Conservation (phyloP, 1,139 yeast genomes). For the Yamadazyma diospyri region DNA sequence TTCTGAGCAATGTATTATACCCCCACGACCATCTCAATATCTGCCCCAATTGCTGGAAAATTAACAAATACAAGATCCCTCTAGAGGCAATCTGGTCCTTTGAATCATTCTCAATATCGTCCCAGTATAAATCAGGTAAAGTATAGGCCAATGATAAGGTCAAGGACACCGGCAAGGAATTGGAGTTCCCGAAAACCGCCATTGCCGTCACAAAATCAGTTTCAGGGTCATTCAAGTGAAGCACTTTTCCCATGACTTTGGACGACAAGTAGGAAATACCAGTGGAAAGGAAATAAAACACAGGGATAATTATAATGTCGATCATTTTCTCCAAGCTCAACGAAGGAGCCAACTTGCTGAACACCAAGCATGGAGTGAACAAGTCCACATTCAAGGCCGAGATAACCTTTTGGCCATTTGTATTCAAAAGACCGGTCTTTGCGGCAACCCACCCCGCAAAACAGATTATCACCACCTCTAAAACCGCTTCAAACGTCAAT, state of each 20-base stretch:
- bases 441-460: constrained; percentile 72
- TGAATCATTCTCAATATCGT: constrained; percentile 60
- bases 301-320: constrained; percentile 70
- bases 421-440: constrained; percentile 51
- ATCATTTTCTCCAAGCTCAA: constrained; percentile 62
- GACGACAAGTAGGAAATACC: constrained; percentile 59
- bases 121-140: constrained; percentile 73
- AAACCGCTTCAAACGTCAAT: constrained; percentile 73
- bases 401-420: constrained; percentile 62
- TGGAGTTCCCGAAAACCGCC: constrained; percentile 85
- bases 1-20: constrained; percentile 66
- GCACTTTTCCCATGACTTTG: constrained; percentile 39
- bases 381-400: constrained; percentile 72
- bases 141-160: constrained; percentile 71
- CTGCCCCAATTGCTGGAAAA: constrained; percentile 85
- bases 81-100: constrained; percentile 74
- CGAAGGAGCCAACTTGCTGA: constrained; percentile 74
- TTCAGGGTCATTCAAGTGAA: constrained; percentile 60
- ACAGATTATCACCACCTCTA: constrained; percentile 73
- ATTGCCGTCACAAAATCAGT: constrained; percentile 80
- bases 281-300: constrained; percentile 65
- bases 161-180: constrained; percentile 74
- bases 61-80: constrained; percentile 71
- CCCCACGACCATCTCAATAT: constrained; percentile 91
- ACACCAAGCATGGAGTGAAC: constrained; percentile 82